Percentiles rank a stretch among this genome's conserved stretches.
Conservation (phyloP, 805 yeast species). For the Blastobotrys attinorum region DNA sequence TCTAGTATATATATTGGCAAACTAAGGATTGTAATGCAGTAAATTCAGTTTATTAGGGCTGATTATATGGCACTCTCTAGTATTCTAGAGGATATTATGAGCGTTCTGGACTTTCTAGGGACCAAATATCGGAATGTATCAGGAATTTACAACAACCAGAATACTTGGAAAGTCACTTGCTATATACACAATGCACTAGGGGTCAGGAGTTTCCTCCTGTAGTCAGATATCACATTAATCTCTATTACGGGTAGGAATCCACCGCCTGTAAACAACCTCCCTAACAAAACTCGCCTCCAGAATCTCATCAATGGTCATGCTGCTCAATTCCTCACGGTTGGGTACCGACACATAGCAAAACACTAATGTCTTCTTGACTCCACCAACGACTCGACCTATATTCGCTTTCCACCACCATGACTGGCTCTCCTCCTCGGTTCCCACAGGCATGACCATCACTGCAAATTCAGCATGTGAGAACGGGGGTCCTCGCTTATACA, state of each 20-base stretch:
- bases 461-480: conserved; percentile 91
- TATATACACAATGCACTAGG: too few species aligned
- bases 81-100: too few species aligned
- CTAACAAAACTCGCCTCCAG: conserved; percentile 43
- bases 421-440: conserved; percentile 24
- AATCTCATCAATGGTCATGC: conserved; percentile 20
- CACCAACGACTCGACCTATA: conserved; percentile 71
- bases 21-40: too few species aligned
- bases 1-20: too few species aligned
- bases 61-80: too few species aligned
- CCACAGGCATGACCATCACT: conserved; percentile 41
- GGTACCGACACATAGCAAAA: conserved; percentile 60
- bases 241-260: conserved; percentile 80
- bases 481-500: conserved; percentile 91
- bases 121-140: too few species aligned
- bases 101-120: too few species aligned
- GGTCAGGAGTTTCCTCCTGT: too few species aligned
- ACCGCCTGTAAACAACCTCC: conserved; percentile 66
- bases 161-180: too few species aligned
- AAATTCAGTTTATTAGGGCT: too few species aligned
- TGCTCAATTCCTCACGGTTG: neutral
- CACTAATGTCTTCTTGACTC: conserved; percentile 74
- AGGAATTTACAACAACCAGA: too few species aligned
- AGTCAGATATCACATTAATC: conserved; percentile 42
- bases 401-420: conserved; percentile 60